A percentile compares a stretch with the other conserved stretches of the same genome.
These are phyloP conservation scores for Aschersonia sp. DNA, from an alignment of 2,329 filamentous ascomycete species.

Conservation along the genomic window DNA sequence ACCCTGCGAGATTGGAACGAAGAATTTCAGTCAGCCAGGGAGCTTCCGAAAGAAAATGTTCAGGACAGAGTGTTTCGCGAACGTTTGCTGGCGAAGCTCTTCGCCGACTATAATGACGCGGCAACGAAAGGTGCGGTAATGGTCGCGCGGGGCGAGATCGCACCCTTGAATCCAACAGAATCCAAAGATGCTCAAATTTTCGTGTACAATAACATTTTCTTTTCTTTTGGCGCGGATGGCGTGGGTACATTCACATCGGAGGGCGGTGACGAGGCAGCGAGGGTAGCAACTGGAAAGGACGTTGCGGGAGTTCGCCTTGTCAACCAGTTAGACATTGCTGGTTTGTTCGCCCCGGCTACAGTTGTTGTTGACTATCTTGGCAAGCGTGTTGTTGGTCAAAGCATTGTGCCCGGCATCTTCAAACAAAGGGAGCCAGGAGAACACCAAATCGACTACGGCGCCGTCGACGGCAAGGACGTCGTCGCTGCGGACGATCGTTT, in stretches of 20 bases:
- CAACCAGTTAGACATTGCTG: slow-evolving; percentile 92
- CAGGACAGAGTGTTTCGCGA: slow-evolving; percentile 95
- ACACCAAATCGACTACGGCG: slow-evolving; percentile 97
- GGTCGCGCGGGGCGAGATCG: slow-evolving; percentile 83
- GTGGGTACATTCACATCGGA: slow-evolving; percentile 95
- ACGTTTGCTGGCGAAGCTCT: slow-evolving; percentile 84
- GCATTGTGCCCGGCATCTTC: slow-evolving; percentile 97
- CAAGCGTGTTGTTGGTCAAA: slow-evolving; percentile 93
- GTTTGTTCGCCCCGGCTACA: slow-evolving; percentile 87
- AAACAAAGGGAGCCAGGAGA: slow-evolving; percentile 95
- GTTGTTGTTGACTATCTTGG: slow-evolving; percentile 95
- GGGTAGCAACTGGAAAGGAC: slow-evolving; percentile 93
- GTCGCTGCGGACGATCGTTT: slow-evolving; percentile 86
- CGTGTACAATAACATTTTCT: slow-evolving; percentile 99
- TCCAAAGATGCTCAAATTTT: slow-evolving; percentile 90
- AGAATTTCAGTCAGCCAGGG: slow-evolving; percentile 92
- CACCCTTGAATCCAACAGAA: slow-evolving; percentile 89
- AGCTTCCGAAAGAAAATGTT: slow-evolving; percentile 83
- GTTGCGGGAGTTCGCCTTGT: slow-evolving; percentile 87
- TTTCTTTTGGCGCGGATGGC: slow-evolving; percentile 93
- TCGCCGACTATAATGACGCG: slow-evolving; percentile 94
- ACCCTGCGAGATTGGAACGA: slow-evolving; percentile 97
- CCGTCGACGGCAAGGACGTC: slow-evolving; percentile 91
- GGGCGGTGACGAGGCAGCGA: slow-evolving; percentile 89
- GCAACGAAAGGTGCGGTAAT: slow-evolving; percentile 83